phyloP scores from a whole-genome alignment of 306 rosid species.

The Begonia peltatifolia region DNA sequence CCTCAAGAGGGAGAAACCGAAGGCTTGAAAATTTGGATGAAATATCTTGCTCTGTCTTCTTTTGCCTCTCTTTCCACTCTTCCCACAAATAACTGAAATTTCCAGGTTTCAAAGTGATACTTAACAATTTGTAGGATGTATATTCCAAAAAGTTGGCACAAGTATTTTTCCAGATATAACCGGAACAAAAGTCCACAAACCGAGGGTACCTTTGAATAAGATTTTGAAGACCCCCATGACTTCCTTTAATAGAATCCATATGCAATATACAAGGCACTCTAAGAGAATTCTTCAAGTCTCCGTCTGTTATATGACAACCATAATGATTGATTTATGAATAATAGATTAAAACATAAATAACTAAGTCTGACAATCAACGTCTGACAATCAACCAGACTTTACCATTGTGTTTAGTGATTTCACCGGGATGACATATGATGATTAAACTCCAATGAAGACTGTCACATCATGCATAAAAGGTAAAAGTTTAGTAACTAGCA shows the following conservation, averaged over 20 bases:
- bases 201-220: constrained; percentile 69
- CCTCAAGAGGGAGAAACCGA: constrained; percentile 81
- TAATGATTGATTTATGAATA: not conserved
- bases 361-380: constrained; percentile 7
- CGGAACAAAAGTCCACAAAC: constrained; percentile 6
- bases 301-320: constrained; percentile 32
- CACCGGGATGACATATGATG: constrained; percentile 89
- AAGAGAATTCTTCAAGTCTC: constrained; percentile 26
- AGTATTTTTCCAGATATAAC: too few relatives aligned
- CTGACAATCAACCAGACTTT: constrained; percentile 13
- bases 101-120: constrained; percentile 11
- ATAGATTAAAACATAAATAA: constrained; percentile 1
- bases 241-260: constrained; percentile 97
- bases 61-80: constrained; percentile 89
- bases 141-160: too few relatives aligned
- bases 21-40: constrained; percentile 48
- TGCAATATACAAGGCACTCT: constrained; percentile 85
- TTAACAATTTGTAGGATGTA: too few relatives aligned
- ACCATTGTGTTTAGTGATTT: constrained; percentile 56
- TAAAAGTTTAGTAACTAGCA: not conserved
- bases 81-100: constrained; percentile 71
- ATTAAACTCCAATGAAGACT: constrained; percentile 94
- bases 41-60: constrained; percentile 44
- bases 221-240: constrained; percentile 71
- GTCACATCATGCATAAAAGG: constrained; percentile 13